Evolutionary conservation across 768 basidiomycete genomes (phyloP).

Genomic region (Boletus tomentosulus): DNA sequence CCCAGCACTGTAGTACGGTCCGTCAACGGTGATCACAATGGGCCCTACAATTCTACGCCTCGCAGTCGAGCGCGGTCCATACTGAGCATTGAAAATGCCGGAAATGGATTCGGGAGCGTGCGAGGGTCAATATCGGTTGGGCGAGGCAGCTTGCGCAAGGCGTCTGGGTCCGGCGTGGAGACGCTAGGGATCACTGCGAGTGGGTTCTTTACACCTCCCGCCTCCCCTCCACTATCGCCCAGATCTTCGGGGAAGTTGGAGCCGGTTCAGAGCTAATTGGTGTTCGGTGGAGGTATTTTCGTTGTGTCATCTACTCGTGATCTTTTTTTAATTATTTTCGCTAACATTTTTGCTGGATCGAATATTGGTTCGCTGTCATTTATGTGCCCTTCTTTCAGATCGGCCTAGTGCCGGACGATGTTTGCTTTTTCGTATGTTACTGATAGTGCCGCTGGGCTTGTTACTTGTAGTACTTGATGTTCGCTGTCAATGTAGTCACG

Average conservation of each 20-base stretch:
- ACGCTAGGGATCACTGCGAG: constrained; percentile 70
- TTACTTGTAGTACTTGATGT: neutral
- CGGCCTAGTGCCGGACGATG: neutral
- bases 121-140: constrained; percentile 66
- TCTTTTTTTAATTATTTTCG: neutral
- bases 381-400: neutral
- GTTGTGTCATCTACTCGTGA: neutral
- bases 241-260: constrained; percentile 4
- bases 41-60: constrained; percentile 29
- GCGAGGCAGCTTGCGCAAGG: constrained; percentile 56
- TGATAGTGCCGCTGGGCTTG: neutral
- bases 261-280: constrained; percentile 1
- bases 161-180: constrained; percentile 70
- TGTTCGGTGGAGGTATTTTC: neutral
- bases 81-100: constrained; percentile 56
- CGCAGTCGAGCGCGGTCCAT: constrained; percentile 50
- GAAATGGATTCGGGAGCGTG: constrained; percentile 29
- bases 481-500: neutral
- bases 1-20: constrained; percentile 29
- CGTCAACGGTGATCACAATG: constrained; percentile 31
- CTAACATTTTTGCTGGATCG: neutral
- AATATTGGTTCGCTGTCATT: neutral
- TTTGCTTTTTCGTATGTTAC: neutral
- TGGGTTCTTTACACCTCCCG: constrained; percentile 70
- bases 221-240: constrained; percentile 22